Percentiles rank a stretch among this genome's conserved stretches.
These are phyloP conservation scores for Rhynchospora breviuscula DNA, from an alignment of 176 grass and related monocot species.

Conservation along the genomic window DNA sequence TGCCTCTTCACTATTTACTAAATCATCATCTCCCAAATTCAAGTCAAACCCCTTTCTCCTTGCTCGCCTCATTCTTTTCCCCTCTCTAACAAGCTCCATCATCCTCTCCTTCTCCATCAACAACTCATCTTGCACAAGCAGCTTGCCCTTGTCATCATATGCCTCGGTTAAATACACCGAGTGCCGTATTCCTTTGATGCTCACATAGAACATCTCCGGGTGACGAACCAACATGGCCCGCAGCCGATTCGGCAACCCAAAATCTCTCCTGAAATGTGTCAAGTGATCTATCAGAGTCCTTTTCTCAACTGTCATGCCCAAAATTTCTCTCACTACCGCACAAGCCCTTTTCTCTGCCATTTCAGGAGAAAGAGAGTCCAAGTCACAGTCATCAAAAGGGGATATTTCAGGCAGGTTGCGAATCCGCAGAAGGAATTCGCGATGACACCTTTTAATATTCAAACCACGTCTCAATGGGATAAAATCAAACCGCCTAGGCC, in stretches of 20 bases:
- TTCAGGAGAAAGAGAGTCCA: constrained; percentile 19
- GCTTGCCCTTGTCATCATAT: constrained; percentile 49
- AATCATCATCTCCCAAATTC: constrained; percentile 22
- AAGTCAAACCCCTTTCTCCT: constrained; percentile 30
- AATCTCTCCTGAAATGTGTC: constrained; percentile 62
- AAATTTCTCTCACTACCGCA: constrained; percentile 52
- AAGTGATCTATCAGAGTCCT: constrained; percentile 66
- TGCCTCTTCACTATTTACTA: not conserved
- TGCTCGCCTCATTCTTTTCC: constrained; percentile 49
- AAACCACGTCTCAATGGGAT: constrained; percentile 57
- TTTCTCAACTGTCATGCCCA: constrained; percentile 74
- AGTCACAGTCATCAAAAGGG: constrained; percentile 27
- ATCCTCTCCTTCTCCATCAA: constrained; percentile 46
- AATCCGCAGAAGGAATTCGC: constrained; percentile 54
- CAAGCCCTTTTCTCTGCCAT: constrained; percentile 61
- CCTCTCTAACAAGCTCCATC: constrained; percentile 54
- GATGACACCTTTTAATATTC: constrained; percentile 50
- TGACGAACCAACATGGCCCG: constrained; percentile 63
- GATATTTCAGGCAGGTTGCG: constrained; percentile 47
- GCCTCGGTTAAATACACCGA: constrained; percentile 73
- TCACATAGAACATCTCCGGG: constrained; percentile 80
- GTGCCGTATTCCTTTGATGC: constrained; percentile 65
- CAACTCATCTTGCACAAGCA: constrained; percentile 66
- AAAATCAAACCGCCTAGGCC: constrained; percentile 48
- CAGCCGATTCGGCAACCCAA: constrained; percentile 59